Evolutionary conservation across 306 rosid genomes (phyloP).

Genomic region (Echinosophora koreensis): DNA sequence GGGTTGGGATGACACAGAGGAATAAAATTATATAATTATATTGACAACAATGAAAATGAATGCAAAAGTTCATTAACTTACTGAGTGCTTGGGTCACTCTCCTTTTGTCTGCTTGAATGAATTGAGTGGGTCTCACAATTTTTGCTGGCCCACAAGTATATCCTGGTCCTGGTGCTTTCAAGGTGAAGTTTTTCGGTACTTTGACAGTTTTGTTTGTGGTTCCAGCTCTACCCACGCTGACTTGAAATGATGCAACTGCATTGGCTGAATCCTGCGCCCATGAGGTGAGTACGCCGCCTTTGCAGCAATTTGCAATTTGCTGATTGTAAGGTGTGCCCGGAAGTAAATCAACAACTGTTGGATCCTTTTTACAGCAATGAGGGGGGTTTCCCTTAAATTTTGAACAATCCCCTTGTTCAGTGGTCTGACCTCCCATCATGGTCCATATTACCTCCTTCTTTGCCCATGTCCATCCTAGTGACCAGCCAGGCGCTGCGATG

Average conservation of each 20-base stretch:
- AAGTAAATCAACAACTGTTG: slow-evolving; percentile 76
- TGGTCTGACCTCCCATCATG: slow-evolving; percentile 82
- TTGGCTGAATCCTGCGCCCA: slow-evolving; percentile 75
- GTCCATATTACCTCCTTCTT: slow-evolving; percentile 90
- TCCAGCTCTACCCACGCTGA: slow-evolving; percentile 83
- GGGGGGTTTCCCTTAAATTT: slow-evolving; percentile 66
- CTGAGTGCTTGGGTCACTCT: slow-evolving; percentile 84
- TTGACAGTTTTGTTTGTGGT: slow-evolving; percentile 77
- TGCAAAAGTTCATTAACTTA: slow-evolving; percentile 52
- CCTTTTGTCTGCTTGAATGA: slow-evolving; percentile 68
- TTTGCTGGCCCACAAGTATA: slow-evolving; percentile 81
- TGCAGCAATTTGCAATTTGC: slow-evolving; percentile 91
- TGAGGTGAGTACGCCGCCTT: slow-evolving; percentile 87
- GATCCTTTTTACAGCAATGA: slow-evolving; percentile 77
- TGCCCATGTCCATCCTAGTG: slow-evolving; percentile 85
- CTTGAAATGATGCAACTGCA: slow-evolving; percentile 78
- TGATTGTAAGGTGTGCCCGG: slow-evolving; percentile 92
- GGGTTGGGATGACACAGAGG: neutral
- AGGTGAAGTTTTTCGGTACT: slow-evolving; percentile 77
- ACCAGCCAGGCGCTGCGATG: slow-evolving; percentile 83
- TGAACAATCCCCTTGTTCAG: slow-evolving; percentile 96
- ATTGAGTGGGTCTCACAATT: slow-evolving; percentile 65
- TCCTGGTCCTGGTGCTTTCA: slow-evolving; percentile 88
- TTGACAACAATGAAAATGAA: slow-evolving; percentile 34
- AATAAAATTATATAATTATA: slow-evolving; percentile 3